Conservation (phyloP, 768 basidiomycete genomes). For the Pilatotrama ljubarskyi region DNA sequence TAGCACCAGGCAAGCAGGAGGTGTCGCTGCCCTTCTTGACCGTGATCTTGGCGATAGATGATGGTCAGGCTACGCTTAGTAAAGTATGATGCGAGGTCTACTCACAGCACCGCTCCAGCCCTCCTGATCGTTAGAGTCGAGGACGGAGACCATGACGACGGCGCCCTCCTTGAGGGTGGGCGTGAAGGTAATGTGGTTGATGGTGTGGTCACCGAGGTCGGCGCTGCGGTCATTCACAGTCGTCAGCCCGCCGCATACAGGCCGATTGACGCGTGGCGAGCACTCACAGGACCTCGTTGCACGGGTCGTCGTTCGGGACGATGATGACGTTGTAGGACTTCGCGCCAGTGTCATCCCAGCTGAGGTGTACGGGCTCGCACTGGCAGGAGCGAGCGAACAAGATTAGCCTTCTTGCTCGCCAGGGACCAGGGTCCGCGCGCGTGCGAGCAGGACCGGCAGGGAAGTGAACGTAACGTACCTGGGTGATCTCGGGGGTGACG, state of each 20-base stretch:
- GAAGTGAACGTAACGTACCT: conserved; percentile 40
- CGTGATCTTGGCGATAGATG: conserved; percentile 32
- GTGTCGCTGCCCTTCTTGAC: conserved; percentile 37
- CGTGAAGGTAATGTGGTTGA: conserved; percentile 46
- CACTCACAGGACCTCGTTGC: conserved; percentile 60
- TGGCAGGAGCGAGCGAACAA: conserved; percentile 28
- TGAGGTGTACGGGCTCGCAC: conserved; percentile 54
- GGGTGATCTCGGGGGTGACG: conserved; percentile 45
- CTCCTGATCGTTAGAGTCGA: conserved; percentile 55
- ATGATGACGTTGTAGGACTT: conserved; percentile 61
- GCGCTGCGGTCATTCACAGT: conserved; percentile 38
- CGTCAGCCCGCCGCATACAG: neutral
- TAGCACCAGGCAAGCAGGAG: conserved; percentile 37
- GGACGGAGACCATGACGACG: conserved; percentile 50
- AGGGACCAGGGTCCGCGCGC: neutral
- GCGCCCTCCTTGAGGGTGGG: conserved; percentile 48
- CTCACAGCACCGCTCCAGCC: conserved; percentile 67
- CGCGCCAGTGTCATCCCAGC: conserved; percentile 46
- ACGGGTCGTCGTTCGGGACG: conserved; percentile 53
- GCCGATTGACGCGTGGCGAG: neutral
- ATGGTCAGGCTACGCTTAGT: neutral
- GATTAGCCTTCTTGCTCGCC: conserved; percentile 3
- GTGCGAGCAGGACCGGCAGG: neutral
- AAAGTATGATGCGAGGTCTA: conserved; percentile 11
- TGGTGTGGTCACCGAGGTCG: conserved; percentile 55